A percentile compares a stretch with the other conserved stretches of the same genome.
Conservation (phyloP, 2,329 filamentous ascomycete species). For the Pseudocercospora eumusae region DNA sequence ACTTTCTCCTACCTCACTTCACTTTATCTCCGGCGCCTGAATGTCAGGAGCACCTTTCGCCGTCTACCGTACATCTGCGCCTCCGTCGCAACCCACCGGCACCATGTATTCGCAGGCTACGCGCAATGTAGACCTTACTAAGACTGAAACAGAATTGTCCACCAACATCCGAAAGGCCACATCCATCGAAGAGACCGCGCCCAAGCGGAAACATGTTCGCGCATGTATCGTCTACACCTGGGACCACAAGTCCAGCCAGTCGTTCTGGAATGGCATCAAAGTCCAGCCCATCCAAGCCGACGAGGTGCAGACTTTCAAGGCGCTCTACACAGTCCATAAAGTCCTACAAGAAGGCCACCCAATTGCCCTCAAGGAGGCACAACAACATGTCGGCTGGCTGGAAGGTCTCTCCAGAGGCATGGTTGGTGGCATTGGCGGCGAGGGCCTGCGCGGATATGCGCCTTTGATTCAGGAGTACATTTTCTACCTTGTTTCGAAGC, state of each 20-base stretch:
- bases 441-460: slow-evolving; percentile 67
- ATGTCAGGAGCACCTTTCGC: slow-evolving; percentile 22
- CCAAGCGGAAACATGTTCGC: slow-evolving; percentile 91
- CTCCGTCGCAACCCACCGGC: slow-evolving; percentile 15
- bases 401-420: slow-evolving; percentile 86
- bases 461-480: slow-evolving; percentile 96
- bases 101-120: slow-evolving; percentile 46
- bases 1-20: background rate
- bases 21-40: slow-evolving; percentile 14
- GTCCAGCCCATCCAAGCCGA: slow-evolving; percentile 99
- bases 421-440: slow-evolving; percentile 74
- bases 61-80: slow-evolving; percentile 22
- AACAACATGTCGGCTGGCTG: slow-evolving; percentile 85
- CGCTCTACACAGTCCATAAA: slow-evolving; percentile 94
- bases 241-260: slow-evolving; percentile 93
- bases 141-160: slow-evolving; percentile 65
- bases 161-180: slow-evolving; percentile 70
- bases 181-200: slow-evolving; percentile 61
- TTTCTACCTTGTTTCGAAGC: slow-evolving; percentile 88
- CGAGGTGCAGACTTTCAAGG: slow-evolving; percentile 98
- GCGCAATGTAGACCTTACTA: slow-evolving; percentile 63
- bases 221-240: slow-evolving; percentile 98
- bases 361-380: slow-evolving; percentile 80
- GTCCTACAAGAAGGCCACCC: slow-evolving; percentile 97
- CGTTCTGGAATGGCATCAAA: slow-evolving; percentile 98